Conservation (phyloP, 371 early-diverging fungal genomes). For the Funneliformis caledonium region DNA sequence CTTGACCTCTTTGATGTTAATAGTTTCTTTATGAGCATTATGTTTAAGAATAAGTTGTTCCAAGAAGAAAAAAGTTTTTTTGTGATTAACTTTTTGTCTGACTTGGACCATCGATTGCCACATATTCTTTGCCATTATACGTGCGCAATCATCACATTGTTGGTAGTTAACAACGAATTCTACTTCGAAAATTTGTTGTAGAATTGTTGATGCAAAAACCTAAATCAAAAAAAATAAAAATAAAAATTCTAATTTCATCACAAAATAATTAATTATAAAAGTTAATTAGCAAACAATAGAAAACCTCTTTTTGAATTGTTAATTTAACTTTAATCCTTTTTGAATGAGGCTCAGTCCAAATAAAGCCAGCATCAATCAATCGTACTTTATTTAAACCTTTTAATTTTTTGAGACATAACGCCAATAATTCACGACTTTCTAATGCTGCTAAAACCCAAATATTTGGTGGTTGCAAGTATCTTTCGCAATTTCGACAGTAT, state of each 20-base stretch:
- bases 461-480: constrained; percentile 96
- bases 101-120: constrained; percentile 99
- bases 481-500: constrained; percentile 96
- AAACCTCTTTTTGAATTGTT: constrained; percentile 96
- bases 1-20: constrained; percentile 96
- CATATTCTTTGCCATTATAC: constrained; percentile 97
- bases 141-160: constrained; percentile 98
- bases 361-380: constrained; percentile 97
- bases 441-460: constrained; percentile 90
- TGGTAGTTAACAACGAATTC: constrained; percentile 92
- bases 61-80: constrained; percentile 97
- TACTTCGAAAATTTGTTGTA: constrained; percentile 97
- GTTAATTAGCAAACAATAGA: neutral
- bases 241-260: constrained; percentile 31
- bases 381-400: constrained; percentile 91
- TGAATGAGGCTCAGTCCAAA: constrained; percentile 99
- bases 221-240: constrained; percentile 39
- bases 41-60: constrained; percentile 99
- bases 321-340: constrained; percentile 95
- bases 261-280: constrained; percentile 9
- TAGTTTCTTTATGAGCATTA: constrained; percentile 94
- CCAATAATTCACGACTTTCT: constrained; percentile 94
- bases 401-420: constrained; percentile 93
- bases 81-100: constrained; percentile 97
- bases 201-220: constrained; percentile 91